Evolutionary conservation across 257 asterid genomes (phyloP).

Genomic region (Petrea volubilis): DNA sequence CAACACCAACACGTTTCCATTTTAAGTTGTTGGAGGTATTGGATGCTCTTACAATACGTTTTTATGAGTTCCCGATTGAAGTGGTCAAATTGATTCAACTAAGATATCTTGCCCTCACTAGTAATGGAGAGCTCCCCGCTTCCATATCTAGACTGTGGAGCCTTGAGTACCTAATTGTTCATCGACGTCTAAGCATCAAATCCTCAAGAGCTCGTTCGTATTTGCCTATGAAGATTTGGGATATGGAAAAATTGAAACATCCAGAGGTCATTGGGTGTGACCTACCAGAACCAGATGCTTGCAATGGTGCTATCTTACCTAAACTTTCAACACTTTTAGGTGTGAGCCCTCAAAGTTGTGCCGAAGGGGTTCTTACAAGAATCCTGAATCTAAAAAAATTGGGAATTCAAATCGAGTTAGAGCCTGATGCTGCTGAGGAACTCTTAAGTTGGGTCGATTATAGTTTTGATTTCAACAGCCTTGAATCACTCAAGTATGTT

Average conservation of each 20-base stretch:
- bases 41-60: conserved; percentile 12
- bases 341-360: not conserved
- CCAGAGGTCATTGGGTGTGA: not conserved
- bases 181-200: not conserved
- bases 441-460: not conserved
- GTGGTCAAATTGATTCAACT: not conserved
- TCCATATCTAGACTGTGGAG: conserved; percentile 21
- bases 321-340: not conserved
- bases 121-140: not conserved
- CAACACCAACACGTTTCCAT: not conserved
- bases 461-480: not conserved
- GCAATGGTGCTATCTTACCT: not conserved
- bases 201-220: not conserved
- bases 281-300: not conserved
- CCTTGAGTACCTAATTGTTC: conserved; percentile 20
- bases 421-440: not conserved
- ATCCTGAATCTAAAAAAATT: not conserved
- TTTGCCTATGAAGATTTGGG: conserved; percentile 13
- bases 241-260: conserved; percentile 17
- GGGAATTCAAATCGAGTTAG: conserved; percentile 1
- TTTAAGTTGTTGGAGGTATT: conserved; percentile 5
- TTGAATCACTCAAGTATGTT: not conserved
- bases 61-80: not conserved
- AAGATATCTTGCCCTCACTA: conserved; percentile 24
- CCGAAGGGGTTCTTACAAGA: not conserved